Base-by-base conservation (phyloP, 176 grass and related monocot species). In the Aegilops tauschii region DNA sequence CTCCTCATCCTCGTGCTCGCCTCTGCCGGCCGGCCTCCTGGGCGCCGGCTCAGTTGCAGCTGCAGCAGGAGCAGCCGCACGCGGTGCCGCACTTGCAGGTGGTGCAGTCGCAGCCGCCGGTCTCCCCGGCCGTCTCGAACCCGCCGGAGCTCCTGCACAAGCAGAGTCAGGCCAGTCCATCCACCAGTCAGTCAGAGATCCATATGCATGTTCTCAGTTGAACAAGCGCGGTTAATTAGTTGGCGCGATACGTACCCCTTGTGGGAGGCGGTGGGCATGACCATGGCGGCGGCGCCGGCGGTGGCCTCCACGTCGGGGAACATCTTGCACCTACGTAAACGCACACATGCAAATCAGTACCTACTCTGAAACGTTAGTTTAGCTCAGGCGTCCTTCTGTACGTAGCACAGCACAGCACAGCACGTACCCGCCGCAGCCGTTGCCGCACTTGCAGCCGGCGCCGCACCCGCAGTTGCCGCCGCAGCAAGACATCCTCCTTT, bases 391-490 rank as follows among this genome's bases (percentile, higher is more conserved):
- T 36, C 35, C 5, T 6, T 36, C 35, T 36, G 35, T 37, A 1
- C 8, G 6, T 8, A 8, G 36, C 6, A 7, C 36, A 37, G 36
- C 34, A 35, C 0, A 5, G 34, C 36, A 34, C 3, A 36, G 35
- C 1, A 37, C 36, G 6, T 45, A 94, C 93, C 93, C 93, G 79
- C 70, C 28, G 69, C 97, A 98, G 4, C 92, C 87, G 74, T 0
- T 65, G 87, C 97, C 90, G 86, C 97, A 98, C 32, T 59, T 3
- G 94, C 97, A 98, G 87, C 52, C 61, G 25, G 87, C 32, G 69
- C 94, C 97, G 81, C 97, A 99, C 6, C 90, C 90, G 78, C 97
- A 98, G 29, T 86, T 96, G n/a, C 94, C 97, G 14, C 73, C 28
- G 86, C 97, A 96, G 94, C 97, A 93, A 93, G 93, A 98, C 91